Evolutionary conservation across 495 filamentous ascomycete species (phyloP).

Genomic region (Hypoxylon fuscum): DNA sequence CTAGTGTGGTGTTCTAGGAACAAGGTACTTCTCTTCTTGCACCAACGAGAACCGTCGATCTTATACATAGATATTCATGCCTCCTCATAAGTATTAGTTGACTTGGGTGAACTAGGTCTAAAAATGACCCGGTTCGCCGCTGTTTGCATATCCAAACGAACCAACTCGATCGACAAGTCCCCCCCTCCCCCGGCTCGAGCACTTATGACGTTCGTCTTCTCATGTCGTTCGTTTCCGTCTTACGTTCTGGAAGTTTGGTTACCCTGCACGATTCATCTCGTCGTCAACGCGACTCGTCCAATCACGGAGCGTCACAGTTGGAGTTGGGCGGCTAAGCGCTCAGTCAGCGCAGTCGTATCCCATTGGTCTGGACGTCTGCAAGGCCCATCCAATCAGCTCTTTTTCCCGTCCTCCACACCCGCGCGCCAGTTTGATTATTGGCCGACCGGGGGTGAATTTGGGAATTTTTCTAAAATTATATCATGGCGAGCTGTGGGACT

Average conservation of each 20-base stretch:
- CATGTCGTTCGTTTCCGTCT: constrained; percentile 4
- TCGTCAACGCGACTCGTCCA: constrained; percentile 32
- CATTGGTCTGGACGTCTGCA: constrained; percentile 36
- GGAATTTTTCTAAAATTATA: constrained; percentile 41
- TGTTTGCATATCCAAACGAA: too few relatives aligned
- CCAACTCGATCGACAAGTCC: constrained; percentile 5
- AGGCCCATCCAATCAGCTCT: constrained; percentile 34
- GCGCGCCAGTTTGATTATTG: constrained; percentile 39
- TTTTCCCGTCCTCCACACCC: constrained; percentile 28
- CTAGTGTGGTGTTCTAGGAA: too few relatives aligned
- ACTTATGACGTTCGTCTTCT: too few relatives aligned
- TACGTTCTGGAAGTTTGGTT: constrained; percentile 30
- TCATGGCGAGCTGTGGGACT: constrained; percentile 8
- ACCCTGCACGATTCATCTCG: constrained; percentile 28
- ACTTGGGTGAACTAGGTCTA: too few relatives aligned
- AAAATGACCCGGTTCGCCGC: too few relatives aligned
- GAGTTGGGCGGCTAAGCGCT: constrained; percentile 43
- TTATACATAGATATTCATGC: too few relatives aligned
- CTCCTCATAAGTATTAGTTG: too few relatives aligned
- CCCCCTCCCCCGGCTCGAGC: neutral
- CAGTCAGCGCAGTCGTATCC: constrained; percentile 31
- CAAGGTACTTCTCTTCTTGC: too few relatives aligned
- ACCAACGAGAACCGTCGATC: too few relatives aligned
- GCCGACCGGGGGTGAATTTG: too few relatives aligned
- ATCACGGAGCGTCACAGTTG: constrained; percentile 40